phyloP scores from a whole-genome alignment of 495 filamentous ascomycete genomes.

The Rostrohypoxylon terebratum region DNA sequence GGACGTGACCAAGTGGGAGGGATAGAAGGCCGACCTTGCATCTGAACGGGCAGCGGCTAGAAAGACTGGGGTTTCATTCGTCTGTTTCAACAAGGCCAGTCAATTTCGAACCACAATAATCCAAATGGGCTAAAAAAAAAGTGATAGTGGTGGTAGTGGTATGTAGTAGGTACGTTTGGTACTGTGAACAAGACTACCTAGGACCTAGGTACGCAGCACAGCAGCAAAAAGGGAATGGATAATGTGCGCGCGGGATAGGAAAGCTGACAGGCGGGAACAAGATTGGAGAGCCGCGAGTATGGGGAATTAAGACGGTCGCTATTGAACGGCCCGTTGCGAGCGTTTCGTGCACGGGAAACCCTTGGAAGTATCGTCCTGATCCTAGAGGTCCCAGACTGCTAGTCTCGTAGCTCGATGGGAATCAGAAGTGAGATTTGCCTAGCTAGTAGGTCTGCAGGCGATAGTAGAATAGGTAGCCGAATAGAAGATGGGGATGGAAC shows the following conservation, averaged over 20 bases:
- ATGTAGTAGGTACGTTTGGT: slow-evolving; percentile 13
- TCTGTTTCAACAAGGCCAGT: slow-evolving; percentile 46
- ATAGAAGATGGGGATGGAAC: slow-evolving; percentile 32
- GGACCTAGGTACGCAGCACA: too few species aligned
- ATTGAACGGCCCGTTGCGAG: slow-evolving; percentile 47
- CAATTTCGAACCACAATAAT: slow-evolving; percentile 47
- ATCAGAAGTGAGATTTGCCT: slow-evolving; percentile 32
- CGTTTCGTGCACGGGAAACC: slow-evolving; percentile 34
- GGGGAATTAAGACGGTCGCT: slow-evolving; percentile 46
- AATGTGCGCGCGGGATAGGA: slow-evolving; percentile 26
- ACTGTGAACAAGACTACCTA: slow-evolving; percentile 7
- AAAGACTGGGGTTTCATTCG: slow-evolving; percentile 58
- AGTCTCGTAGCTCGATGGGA: slow-evolving; percentile 29
- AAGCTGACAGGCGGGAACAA: slow-evolving; percentile 38
- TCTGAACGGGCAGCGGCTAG: slow-evolving; percentile 58
- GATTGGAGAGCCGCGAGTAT: slow-evolving; percentile 42
- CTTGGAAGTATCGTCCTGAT: slow-evolving; percentile 33
- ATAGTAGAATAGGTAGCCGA: slow-evolving; percentile 34
- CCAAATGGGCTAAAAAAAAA: slow-evolving; percentile 34
- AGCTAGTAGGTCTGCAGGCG: slow-evolving; percentile 25
- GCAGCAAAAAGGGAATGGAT: slow-evolving; percentile 15
- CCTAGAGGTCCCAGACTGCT: slow-evolving; percentile 10
- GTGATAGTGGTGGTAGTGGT: neutral
- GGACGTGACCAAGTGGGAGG: slow-evolving; percentile 52
- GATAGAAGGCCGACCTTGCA: slow-evolving; percentile 56